phyloP scores from a whole-genome alignment of 495 filamentous ascomycete species.

The Penicillium psychrofluorescens region DNA sequence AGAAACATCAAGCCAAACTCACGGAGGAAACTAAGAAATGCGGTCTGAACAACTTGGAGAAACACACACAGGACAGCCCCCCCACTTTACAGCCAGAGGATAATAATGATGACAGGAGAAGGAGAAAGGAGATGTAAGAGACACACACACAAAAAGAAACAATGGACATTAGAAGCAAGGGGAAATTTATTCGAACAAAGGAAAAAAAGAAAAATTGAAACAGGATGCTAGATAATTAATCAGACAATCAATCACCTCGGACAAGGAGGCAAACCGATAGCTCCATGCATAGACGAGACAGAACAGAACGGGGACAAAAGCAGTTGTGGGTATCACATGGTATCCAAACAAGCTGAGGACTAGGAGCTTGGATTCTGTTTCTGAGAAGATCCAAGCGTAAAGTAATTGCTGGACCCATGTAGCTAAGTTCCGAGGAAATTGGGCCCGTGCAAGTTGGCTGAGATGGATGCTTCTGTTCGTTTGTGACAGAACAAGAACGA shows the following conservation, averaged over 20 bases:
- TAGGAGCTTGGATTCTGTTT: background rate
- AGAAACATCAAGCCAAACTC: background rate
- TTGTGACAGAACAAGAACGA: slow-evolving; percentile 2
- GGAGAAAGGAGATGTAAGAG: slow-evolving; percentile 2
- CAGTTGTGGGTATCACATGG: slow-evolving; percentile 39
- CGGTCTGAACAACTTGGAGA: slow-evolving; percentile 10
- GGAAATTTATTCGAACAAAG: slow-evolving; percentile 31
- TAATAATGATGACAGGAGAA: slow-evolving; percentile 32
- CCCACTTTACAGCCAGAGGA: slow-evolving; percentile 36
- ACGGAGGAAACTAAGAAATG: background rate
- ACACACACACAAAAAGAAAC: slow-evolving; percentile 6
- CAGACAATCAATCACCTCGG: slow-evolving; percentile 13
- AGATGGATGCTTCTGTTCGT: slow-evolving; percentile 9
- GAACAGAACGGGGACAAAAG: slow-evolving; percentile 18
- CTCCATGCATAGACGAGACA: slow-evolving; percentile 29
- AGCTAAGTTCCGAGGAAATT: too few relatives aligned
- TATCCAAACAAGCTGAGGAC: slow-evolving; percentile 35
- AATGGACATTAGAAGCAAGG: slow-evolving; percentile 25
- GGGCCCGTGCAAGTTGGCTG: background rate
- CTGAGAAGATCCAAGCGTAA: slow-evolving; percentile 11
- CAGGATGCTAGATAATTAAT: slow-evolving; percentile 28
- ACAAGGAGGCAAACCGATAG: slow-evolving; percentile 19
- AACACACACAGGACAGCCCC: slow-evolving; percentile 4
- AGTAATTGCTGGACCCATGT: background rate
- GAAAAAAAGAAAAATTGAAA: slow-evolving; percentile 21